phyloP scores from a whole-genome alignment of 495 filamentous ascomycete genomes.

The Hyaloscypha bicolor region DNA sequence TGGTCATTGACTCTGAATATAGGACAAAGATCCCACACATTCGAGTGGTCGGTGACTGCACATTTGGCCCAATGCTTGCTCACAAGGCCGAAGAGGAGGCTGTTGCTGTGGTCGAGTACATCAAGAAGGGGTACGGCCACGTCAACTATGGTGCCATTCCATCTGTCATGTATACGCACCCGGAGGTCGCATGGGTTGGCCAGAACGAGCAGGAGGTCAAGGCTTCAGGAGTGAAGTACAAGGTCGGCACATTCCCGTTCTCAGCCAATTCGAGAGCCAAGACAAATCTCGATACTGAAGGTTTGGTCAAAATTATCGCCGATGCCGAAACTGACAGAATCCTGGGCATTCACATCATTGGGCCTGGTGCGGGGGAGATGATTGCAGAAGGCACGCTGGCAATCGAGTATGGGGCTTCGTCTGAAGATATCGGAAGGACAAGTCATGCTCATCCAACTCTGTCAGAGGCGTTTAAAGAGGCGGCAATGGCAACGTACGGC shows the following conservation, averaged over 20 bases:
- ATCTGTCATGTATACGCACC: conserved; percentile 98
- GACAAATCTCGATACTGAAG: conserved; percentile 97
- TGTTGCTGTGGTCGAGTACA: conserved; percentile 92
- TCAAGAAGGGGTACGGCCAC: conserved; percentile 95
- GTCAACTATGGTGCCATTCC: conserved; percentile 99
- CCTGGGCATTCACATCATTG: conserved; percentile 94
- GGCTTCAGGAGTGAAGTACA: conserved; percentile 85
- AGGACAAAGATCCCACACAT: conserved; percentile 97
- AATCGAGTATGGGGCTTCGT: conserved; percentile 93
- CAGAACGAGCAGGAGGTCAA: conserved; percentile 97
- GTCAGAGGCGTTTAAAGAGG: conserved; percentile 99
- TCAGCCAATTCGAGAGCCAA: conserved; percentile 96
- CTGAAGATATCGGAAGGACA: conserved; percentile 92
- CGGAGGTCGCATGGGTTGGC: conserved; percentile 98
- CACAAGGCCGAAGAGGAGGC: conserved; percentile 99
- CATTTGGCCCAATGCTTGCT: conserved; percentile 98
- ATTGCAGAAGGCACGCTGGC: conserved; percentile 96
- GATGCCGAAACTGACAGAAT: conserved; percentile 97
- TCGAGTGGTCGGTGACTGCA: conserved; percentile 93
- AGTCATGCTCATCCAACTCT: conserved; percentile 93
- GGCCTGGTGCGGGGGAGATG: conserved; percentile 97
- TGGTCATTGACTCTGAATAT: conserved; percentile 98
- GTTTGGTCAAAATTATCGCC: conserved; percentile 94
- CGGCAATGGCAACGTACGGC: conserved; percentile 95
- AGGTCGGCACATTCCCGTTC: conserved; percentile 92